These are phyloP conservation scores for Bisporella sp. DNA, from an alignment of 2,329 filamentous ascomycete genomes.

Conservation along the genomic window DNA sequence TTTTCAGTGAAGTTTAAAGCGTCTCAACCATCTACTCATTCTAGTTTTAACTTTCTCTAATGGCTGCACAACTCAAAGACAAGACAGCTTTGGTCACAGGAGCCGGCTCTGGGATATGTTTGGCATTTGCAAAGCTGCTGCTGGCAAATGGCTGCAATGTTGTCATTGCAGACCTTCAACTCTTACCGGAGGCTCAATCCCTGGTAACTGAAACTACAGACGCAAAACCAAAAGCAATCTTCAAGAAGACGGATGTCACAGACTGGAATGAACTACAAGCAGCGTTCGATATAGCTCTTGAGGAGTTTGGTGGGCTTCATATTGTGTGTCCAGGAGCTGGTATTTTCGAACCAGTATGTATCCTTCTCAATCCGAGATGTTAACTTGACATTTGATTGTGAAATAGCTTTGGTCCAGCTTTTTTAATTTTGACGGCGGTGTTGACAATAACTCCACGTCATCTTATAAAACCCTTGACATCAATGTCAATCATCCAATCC, in stretches of 20 bases:
- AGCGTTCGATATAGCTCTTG: conserved; percentile 29
- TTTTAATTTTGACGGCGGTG: conserved; percentile 35
- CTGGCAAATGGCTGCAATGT: conserved; percentile 36
- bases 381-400: not conserved
- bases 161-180: conserved; percentile 34
- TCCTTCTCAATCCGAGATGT: not conserved
- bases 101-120: conserved; percentile 29
- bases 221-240: conserved; percentile 26
- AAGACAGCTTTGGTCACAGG: conserved; percentile 21
- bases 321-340: conserved; percentile 40
- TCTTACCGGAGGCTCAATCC: conserved; percentile 29
- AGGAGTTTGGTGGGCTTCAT: conserved; percentile 27
- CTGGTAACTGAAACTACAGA: conserved; percentile 19
- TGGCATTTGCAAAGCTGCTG: conserved; percentile 36
- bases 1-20: too few relatives aligned
- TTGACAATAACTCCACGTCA: conserved; percentile 22
- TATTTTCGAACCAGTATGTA: conserved; percentile 39
- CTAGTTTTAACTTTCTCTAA: not conserved
- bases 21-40: too few relatives aligned
- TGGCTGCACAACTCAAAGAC: not conserved
- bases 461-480: conserved; percentile 40
- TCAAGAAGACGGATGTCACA: conserved; percentile 38
- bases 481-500: conserved; percentile 44
- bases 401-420: conserved; percentile 30
- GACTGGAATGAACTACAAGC: conserved; percentile 32